Conservation (phyloP, 257 asterid genomes). For the Solanum rostratum region DNA sequence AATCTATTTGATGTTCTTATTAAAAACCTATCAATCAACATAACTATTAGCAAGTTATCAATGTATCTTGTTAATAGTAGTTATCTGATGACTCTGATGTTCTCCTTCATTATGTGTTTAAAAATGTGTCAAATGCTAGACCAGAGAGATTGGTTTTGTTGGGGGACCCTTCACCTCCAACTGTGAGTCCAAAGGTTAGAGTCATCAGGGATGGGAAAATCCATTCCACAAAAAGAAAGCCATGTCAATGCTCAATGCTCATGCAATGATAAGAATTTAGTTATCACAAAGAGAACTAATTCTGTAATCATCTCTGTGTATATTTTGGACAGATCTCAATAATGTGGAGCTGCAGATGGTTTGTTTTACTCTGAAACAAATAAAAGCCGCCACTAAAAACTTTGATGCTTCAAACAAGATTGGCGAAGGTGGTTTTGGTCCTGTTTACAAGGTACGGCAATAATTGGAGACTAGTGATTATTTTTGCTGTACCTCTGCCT, state of each 20-base stretch:
- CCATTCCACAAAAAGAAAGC: background rate
- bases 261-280: background rate
- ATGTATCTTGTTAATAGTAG: background rate
- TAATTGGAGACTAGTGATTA: background rate
- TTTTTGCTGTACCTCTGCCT: background rate
- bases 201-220: background rate
- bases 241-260: background rate
- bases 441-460: slow-evolving; percentile 68
- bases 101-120: background rate
- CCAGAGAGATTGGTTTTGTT: background rate
- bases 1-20: background rate
- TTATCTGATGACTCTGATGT: background rate
- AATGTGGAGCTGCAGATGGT: slow-evolving; percentile 54
- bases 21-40: background rate
- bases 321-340: slow-evolving; percentile 40
- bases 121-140: background rate
- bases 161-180: background rate
- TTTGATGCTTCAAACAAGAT: slow-evolving; percentile 61
- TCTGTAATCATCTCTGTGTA: background rate
- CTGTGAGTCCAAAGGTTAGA: background rate
- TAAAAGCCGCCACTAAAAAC: slow-evolving; percentile 69
- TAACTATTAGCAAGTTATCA: background rate
- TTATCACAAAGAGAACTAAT: background rate
- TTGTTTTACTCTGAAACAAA: slow-evolving; percentile 63
- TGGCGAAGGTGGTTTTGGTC: slow-evolving; percentile 98